phyloP scores from a whole-genome alignment of 106 monocot genomes.

The Allium cepa region DNA sequence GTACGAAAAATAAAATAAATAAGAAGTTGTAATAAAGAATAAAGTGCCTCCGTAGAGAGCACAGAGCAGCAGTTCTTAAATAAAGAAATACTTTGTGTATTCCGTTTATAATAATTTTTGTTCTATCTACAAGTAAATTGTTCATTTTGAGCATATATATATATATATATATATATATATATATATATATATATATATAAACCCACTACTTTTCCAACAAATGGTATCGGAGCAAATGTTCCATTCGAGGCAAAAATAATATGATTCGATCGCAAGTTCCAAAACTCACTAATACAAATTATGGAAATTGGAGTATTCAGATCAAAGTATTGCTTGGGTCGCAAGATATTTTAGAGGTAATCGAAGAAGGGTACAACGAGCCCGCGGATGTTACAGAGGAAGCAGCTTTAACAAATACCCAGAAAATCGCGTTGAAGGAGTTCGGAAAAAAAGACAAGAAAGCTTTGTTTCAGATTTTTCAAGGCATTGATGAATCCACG shows the following conservation, averaged over 20 bases:
- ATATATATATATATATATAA: too few relatives aligned
- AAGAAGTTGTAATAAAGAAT: too few relatives aligned
- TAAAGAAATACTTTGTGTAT: too few relatives aligned
- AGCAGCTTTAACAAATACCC: background rate
- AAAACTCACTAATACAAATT: background rate
- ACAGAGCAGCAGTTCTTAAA: too few relatives aligned
- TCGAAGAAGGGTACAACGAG: background rate
- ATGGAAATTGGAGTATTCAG: background rate
- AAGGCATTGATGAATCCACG: background rate
- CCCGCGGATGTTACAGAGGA: background rate
- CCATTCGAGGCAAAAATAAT: background rate
- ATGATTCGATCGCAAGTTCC: background rate
- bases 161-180: too few relatives aligned
- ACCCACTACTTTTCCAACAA: background rate
- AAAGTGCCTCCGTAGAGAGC: too few relatives aligned
- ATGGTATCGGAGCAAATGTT: background rate
- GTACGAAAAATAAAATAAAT: too few relatives aligned
- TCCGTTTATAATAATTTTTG: too few relatives aligned
- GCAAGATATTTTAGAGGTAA: background rate
- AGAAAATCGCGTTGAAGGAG: background rate
- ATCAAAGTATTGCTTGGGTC: background rate
- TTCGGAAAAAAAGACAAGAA: background rate
- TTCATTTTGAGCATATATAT: too few relatives aligned
- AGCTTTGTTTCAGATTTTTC: background rate
- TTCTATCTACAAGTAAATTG: too few relatives aligned